Evolutionary conservation across 495 filamentous ascomycete species (phyloP), one percentile per base, ranked within the genome.

Genomic region (Trichoderma asperelloides): DNA sequence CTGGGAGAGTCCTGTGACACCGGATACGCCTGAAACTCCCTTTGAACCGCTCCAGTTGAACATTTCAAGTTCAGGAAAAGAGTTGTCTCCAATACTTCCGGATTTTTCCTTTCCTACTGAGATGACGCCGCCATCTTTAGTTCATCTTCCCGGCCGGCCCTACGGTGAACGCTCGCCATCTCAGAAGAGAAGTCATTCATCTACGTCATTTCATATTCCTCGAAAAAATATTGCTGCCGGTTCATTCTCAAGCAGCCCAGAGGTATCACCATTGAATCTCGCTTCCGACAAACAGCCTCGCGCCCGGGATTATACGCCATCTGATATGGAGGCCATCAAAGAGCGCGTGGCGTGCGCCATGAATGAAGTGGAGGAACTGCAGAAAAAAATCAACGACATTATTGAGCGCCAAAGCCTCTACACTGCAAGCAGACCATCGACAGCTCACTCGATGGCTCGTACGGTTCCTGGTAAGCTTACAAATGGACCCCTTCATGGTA

Each of bases 1-100:
- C 27, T 66, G 47, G 57, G 69, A 62, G 64, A 67, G 43, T 30
- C 69, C 23, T 5, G 70, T 75, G 39, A 77, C 74, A 49, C 76
- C 55, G 25, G 55, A 60, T 13, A 60, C 55, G 25, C 55, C 55
- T 13, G 55, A 60, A 76, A 47, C 70, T 74, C 27, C 81, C 18
- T 92, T 91, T 75, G 82, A 84, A 43, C 89, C 90, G 13, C 80
- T 95, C 45, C 86, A 94, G 76, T 80, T 96, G 63, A 91, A 85
- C 76, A 90, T 96, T 67, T 87, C 90, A 72, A 73, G 81, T 66
- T 84, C 86, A 30, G 81, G 86, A 33, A 85, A 88, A 72, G 83
- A 82, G 57, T 79, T 96, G 12, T 91, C 92, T 16, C 84, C 86
- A 12, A 78, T 85, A 23, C 69, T 89, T 5, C 84, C 85, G 33